These are phyloP conservation scores for Fomitopsis pulvina DNA, from an alignment of 768 basidiomycete species.

Conservation along the genomic window DNA sequence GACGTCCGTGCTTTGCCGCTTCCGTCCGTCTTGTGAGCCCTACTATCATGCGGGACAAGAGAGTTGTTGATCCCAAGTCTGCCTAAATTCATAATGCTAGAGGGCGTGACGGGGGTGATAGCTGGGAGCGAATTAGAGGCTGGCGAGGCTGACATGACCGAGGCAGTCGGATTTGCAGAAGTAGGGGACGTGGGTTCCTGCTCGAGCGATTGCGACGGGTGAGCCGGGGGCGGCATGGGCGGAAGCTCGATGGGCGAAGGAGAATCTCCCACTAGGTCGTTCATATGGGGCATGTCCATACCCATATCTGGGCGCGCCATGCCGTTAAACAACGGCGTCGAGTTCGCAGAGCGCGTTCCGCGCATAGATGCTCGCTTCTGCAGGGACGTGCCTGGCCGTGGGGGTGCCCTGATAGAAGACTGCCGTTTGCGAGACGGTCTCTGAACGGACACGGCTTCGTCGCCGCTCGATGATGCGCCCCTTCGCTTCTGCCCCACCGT, in stretches of 20 bases:
- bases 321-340: slow-evolving; percentile 44
- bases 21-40: slow-evolving; percentile 12
- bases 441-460: slow-evolving; percentile 31
- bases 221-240: slow-evolving; percentile 82
- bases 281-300: slow-evolving; percentile 28
- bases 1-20: slow-evolving; percentile 20
- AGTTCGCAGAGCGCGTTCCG: slow-evolving; percentile 46
- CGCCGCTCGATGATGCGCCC: slow-evolving; percentile 48
- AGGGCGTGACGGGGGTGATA: slow-evolving; percentile 80
- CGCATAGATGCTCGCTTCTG: slow-evolving; percentile 8
- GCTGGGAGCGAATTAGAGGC: slow-evolving; percentile 24
- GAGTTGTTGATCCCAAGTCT: slow-evolving; percentile 46
- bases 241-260: slow-evolving; percentile 81
- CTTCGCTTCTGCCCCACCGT: slow-evolving; percentile 25
- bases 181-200: neutral
- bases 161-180: neutral
- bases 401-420: slow-evolving; percentile 36
- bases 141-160: slow-evolving; percentile 3
- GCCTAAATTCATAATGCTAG: slow-evolving; percentile 88
- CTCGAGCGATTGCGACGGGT: slow-evolving; percentile 25
- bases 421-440: slow-evolving; percentile 47
- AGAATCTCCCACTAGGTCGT: slow-evolving; percentile 38
- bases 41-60: slow-evolving; percentile 26
- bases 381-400: slow-evolving; percentile 12
- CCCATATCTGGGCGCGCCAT: slow-evolving; percentile 31